Conservation (phyloP, 1,284 basidiomycete genomes). For the Hemileia vastatrix region DNA sequence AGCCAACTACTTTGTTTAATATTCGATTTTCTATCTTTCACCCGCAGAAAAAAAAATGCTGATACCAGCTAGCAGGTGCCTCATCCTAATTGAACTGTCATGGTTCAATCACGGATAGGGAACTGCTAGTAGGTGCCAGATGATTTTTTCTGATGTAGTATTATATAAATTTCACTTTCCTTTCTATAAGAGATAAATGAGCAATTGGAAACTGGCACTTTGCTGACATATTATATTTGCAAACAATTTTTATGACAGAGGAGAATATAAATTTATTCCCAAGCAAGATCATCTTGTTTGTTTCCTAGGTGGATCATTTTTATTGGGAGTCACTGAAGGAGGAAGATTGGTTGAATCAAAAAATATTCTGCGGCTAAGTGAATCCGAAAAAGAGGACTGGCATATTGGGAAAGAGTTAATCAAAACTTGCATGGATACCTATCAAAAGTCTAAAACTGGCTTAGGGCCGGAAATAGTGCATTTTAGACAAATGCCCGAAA, state of each 20-base stretch:
- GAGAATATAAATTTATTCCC: conserved; percentile 51
- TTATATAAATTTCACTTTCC: too few relatives aligned
- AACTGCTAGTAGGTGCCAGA: too few relatives aligned
- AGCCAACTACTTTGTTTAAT: too few relatives aligned
- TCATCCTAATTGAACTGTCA: too few relatives aligned
- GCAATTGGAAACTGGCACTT: too few relatives aligned
- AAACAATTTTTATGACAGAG: background rate
- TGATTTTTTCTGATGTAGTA: too few relatives aligned
- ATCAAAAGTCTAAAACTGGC: conserved; percentile 66
- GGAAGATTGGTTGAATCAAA: conserved; percentile 58
- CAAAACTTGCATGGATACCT: conserved; percentile 74
- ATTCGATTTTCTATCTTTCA: too few relatives aligned
- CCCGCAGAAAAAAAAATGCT: too few relatives aligned
- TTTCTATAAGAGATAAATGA: too few relatives aligned
- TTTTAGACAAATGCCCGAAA: conserved; percentile 28
- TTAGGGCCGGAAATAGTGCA: conserved; percentile 45
- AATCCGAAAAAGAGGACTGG: conserved; percentile 64
- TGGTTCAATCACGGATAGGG: too few relatives aligned
- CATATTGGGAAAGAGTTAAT: conserved; percentile 67
- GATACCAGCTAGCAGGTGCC: too few relatives aligned
- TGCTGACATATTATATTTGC: too few relatives aligned
- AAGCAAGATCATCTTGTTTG: conserved; percentile 96
- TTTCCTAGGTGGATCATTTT: conserved; percentile 81
- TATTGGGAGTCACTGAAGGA: conserved; percentile 73
- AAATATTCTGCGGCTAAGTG: conserved; percentile 52